These are phyloP conservation scores for Tricholoma saponaceum DNA, from an alignment of 768 basidiomycete genomes.

Conservation along the genomic window DNA sequence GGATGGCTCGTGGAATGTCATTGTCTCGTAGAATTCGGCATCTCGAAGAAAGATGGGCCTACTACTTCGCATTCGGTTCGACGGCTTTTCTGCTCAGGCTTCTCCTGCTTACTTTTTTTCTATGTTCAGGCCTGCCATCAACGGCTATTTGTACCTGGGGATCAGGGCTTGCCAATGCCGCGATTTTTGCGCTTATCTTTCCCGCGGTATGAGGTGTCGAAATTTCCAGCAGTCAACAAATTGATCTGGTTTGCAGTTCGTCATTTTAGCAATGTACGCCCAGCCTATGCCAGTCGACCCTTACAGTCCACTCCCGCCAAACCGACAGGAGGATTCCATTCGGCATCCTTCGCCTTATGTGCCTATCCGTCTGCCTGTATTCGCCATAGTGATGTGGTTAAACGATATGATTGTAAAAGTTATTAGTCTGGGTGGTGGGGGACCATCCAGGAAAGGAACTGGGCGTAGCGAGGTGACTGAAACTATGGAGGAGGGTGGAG, in stretches of 20 bases:
- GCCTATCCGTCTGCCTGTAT: conserved; percentile 78
- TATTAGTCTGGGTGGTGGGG: conserved; percentile 50
- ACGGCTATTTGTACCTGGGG: conserved; percentile 72
- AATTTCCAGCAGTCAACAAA: neutral
- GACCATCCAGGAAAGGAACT: conserved; percentile 7
- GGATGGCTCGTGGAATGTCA: conserved; percentile 72
- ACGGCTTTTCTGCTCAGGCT: conserved; percentile 4
- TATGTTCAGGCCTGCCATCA: conserved; percentile 56
- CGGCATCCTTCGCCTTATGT: conserved; percentile 73
- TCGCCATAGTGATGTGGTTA: conserved; percentile 66
- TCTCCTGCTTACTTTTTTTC: neutral
- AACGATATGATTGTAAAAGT: conserved; percentile 67
- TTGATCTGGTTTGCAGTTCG: conserved; percentile 47
- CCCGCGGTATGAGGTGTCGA: conserved; percentile 54
- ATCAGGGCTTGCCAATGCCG: conserved; percentile 73
- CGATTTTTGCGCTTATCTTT: conserved; percentile 77
- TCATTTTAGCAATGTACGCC: conserved; percentile 81
- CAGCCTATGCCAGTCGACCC: conserved; percentile 73
- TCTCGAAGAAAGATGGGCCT: conserved; percentile 87
- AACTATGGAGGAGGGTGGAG: conserved; percentile 56
- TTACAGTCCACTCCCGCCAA: conserved; percentile 50
- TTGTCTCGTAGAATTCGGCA: conserved; percentile 65
- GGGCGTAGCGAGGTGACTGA: conserved; percentile 41
- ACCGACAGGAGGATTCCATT: conserved; percentile 38
- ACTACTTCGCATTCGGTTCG: conserved; percentile 80